Percentiles rank a stretch among this genome's conserved stretches.
phyloP scores from a whole-genome alignment of 352 stramenopile genomes.

The Globisporangium sylvaticum region DNA sequence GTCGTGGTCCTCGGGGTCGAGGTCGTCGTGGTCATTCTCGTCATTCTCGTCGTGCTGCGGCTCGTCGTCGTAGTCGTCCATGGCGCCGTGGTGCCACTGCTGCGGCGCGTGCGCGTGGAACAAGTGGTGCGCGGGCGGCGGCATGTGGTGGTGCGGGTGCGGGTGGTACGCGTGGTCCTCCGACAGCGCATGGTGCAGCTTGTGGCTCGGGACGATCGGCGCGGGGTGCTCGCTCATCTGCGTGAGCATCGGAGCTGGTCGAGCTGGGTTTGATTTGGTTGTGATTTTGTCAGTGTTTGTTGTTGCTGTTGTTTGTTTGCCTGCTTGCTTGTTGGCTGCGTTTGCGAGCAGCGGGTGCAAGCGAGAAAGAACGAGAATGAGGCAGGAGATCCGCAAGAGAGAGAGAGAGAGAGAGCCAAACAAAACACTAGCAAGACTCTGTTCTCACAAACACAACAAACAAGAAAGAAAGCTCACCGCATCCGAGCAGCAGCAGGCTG shows the following conservation, averaged over 20 bases:
- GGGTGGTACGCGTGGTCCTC: conserved; percentile 28
- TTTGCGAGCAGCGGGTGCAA: neutral
- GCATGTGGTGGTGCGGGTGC: conserved; percentile 30
- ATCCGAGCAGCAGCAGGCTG: neutral
- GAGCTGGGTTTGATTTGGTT: neutral
- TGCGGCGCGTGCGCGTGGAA: conserved; percentile 10
- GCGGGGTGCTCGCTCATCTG: conserved; percentile 22
- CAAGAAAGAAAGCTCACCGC: too few species aligned
- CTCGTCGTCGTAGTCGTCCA: conserved; percentile 8
- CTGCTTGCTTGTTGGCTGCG: neutral
- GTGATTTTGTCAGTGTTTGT: neutral
- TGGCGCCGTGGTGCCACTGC: conserved; percentile 6
- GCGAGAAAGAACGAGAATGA: conserved; percentile 16
- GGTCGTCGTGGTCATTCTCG: conserved; percentile 5
- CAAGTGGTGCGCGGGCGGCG: conserved; percentile 31
- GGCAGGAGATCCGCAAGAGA: neutral
- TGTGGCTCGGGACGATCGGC: conserved; percentile 11
- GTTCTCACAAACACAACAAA: too few species aligned
- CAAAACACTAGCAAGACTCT: too few species aligned
- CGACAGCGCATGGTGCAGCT: conserved; percentile 20
- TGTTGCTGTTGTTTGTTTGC: neutral
- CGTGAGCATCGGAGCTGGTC: conserved; percentile 30
- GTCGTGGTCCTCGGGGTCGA: neutral
- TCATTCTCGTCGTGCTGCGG: conserved; percentile 8
- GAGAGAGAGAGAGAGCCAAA: neutral